A percentile compares a stretch with the other conserved stretches of the same genome.
Evolutionary conservation across 345 rosid genomes (phyloP).

Genomic region (Eucalyptus microcorys): DNA sequence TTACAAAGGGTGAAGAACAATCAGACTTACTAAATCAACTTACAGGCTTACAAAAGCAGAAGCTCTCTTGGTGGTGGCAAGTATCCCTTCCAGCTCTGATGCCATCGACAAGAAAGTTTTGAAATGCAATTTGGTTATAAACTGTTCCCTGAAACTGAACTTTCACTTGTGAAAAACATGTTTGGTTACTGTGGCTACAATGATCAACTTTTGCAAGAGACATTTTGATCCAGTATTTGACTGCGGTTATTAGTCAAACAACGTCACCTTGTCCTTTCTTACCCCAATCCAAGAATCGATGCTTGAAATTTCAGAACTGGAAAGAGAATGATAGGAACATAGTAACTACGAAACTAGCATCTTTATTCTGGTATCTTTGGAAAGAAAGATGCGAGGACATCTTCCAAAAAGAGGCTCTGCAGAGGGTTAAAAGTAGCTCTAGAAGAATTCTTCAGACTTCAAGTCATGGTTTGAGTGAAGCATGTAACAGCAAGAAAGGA

Average conservation of each 20-base stretch:
- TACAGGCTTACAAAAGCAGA: background rate
- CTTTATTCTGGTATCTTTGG: background rate
- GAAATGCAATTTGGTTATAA: background rate
- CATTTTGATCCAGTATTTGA: background rate
- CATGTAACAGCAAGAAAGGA: background rate
- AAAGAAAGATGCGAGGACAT: background rate
- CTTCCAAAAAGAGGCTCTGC: background rate
- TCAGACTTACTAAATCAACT: background rate
- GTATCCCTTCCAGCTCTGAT: background rate
- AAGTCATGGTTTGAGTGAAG: background rate
- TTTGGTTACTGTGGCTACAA: background rate
- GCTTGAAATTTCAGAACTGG: background rate
- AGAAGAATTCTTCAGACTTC: background rate
- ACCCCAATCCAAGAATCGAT: background rate
- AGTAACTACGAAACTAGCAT: background rate
- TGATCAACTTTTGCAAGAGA: background rate
- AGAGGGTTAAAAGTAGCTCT: background rate
- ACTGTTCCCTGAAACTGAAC: background rate
- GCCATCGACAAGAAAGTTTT: background rate
- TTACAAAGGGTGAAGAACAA: background rate
- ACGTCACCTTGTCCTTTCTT: background rate
- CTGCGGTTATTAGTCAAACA: background rate
- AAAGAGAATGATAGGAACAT: background rate
- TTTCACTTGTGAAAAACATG: background rate
- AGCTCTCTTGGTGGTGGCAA: background rate